Conservation (phyloP, 108 stramenopile species). For the Cyclotella baltica region DNA sequence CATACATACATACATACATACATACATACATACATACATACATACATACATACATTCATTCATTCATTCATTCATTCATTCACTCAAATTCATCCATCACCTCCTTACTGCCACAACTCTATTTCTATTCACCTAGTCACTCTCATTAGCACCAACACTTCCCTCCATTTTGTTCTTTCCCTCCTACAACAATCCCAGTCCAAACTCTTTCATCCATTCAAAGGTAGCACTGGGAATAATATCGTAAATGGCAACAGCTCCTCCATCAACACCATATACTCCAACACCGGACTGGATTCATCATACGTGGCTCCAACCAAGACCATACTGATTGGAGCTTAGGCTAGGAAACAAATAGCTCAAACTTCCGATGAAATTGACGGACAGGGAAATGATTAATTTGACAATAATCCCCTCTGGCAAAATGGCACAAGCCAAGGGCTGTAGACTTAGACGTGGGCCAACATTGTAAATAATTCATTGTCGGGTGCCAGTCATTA, state of each 20-base stretch:
- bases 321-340: constrained; percentile 90
- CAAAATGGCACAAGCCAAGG: constrained; percentile 59
- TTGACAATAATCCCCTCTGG: constrained; percentile 74
- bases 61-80: constrained; percentile 9
- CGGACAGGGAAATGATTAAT: constrained; percentile 64
- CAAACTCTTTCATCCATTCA: constrained; percentile 87
- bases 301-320: constrained; percentile 92
- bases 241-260: constrained; percentile 94
- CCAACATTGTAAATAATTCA: constrained; percentile 80
- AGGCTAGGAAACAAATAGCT: constrained; percentile 85
- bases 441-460: constrained; percentile 78
- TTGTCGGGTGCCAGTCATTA: constrained; percentile 66
- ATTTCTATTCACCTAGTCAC: background rate
- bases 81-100: too few relatives aligned
- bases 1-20: constrained; percentile 1
- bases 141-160: too few relatives aligned
- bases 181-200: constrained; percentile 50
- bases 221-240: constrained; percentile 89
- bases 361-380: constrained; percentile 85
- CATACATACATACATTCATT: constrained; percentile 12
- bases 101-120: too few relatives aligned
- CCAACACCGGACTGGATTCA: constrained; percentile 66
- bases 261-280: constrained; percentile 83
- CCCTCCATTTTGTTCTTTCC: constrained; percentile 35
- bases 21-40: constrained; percentile 9